Conservation (phyloP, 2,329 filamentous ascomycete genomes). For the Colletotrichum sp. region DNA sequence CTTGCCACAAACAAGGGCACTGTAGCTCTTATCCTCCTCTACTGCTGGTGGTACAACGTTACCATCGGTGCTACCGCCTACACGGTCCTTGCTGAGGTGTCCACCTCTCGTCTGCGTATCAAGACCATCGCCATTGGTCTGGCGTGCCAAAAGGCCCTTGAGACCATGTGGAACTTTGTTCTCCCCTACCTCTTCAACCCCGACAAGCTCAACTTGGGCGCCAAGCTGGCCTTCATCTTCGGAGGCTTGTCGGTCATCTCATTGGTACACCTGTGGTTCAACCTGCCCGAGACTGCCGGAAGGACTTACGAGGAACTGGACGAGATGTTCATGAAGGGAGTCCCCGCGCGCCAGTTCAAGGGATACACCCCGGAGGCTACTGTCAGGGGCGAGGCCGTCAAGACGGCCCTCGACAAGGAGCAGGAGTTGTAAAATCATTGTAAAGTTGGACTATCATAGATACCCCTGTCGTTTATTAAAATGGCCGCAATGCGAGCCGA, state of each 20-base stretch:
- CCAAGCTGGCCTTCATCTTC: constrained; percentile 47
- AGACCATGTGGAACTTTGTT: constrained; percentile 19
- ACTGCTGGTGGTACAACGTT: constrained; percentile 42
- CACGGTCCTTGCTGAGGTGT: constrained; percentile 40
- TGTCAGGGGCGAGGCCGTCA: not conserved
- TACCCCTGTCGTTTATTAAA: not conserved
- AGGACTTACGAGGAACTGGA: constrained; percentile 31
- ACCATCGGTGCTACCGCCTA: constrained; percentile 45
- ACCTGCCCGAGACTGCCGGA: constrained; percentile 38
- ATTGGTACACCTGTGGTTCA: constrained; percentile 37
- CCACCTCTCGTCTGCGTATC: constrained; percentile 41
- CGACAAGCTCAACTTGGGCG: constrained; percentile 34
- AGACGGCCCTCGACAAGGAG: constrained; percentile 7
- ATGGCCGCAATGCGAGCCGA: not conserved
- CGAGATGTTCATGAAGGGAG: constrained; percentile 29
- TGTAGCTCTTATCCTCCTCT: constrained; percentile 41
- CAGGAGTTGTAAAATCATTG: not conserved
- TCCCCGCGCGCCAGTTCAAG: constrained; percentile 30
- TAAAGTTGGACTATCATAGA: not conserved
- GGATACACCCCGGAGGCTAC: constrained; percentile 20
- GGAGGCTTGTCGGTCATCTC: constrained; percentile 35
- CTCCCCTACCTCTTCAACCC: constrained; percentile 29
- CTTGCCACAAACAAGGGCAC: constrained; percentile 35
- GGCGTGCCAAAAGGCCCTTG: constrained; percentile 33
- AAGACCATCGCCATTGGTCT: constrained; percentile 45